phyloP scores from a whole-genome alignment of 345 rosid genomes.

The Rhizophora mangle region DNA sequence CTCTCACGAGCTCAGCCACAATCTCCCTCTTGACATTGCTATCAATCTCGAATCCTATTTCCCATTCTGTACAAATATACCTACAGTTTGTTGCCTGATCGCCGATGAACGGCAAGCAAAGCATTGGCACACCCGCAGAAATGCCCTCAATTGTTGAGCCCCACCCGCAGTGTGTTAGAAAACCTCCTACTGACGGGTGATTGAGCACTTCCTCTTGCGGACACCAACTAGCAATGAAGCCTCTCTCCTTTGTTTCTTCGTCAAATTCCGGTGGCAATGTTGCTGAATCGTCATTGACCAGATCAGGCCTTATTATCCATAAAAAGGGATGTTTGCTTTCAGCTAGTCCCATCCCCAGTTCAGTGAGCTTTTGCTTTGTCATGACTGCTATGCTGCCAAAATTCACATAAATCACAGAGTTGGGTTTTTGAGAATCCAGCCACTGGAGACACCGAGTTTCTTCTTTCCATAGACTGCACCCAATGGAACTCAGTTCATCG shows the following conservation, averaged over 20 bases:
- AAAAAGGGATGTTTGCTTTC: neutral
- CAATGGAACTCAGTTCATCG: neutral
- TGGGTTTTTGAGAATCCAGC: neutral
- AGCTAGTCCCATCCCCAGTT: neutral
- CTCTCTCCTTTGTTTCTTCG: neutral
- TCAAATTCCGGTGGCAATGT: neutral
- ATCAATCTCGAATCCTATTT: constrained; percentile 1
- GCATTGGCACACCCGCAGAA: constrained; percentile 6
- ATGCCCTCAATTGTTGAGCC: neutral
- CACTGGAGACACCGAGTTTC: neutral
- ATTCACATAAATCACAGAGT: too few species aligned
- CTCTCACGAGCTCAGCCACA: neutral
- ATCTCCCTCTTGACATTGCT: neutral
- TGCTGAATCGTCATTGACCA: neutral
- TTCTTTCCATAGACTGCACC: constrained; percentile 6
- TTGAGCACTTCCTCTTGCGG: constrained; percentile 1
- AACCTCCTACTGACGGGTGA: too few species aligned
- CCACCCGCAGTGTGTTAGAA: neutral
- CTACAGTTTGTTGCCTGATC: constrained; percentile 7
- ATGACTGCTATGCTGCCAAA: neutral
- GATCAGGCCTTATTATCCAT: constrained; percentile 1
- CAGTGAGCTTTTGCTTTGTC: neutral
- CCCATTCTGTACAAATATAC: neutral
- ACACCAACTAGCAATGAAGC: constrained; percentile 1
- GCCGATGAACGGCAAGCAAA: neutral